Evolutionary conservation across 371 early-diverging fungal genomes (phyloP), one percentile per base, ranked within the genome.

Genomic region (Capillidium heterosporum): DNA sequence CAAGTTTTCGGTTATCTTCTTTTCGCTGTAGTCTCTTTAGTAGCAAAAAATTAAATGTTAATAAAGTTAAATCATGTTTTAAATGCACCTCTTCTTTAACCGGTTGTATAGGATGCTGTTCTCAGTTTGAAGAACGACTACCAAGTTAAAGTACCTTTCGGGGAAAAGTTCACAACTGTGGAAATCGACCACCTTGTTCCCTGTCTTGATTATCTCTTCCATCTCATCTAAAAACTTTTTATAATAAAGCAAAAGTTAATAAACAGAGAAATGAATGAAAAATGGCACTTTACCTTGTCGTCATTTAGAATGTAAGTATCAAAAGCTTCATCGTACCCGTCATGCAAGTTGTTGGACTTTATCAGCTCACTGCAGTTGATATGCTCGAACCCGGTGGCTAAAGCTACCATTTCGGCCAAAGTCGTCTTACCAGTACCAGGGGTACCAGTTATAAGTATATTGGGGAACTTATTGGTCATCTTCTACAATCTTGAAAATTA

Each of bases 401-500:
- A 67, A 0, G 87, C 82, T 26, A 91, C 71, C 74, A 88, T 70
- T 70, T 88, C 86, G 11, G 84, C 72, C 1, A 89, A 80, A 0
- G 96, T 95, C 0, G 99, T 91, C 64, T 99, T 99, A 49, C 98
- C 98, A 0, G 91, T 92, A 40, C 98, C 98, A 0, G 98, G 98
- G 1, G 98, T 97, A 24, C 99, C 99, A 0, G 98, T 96, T 43
- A 99, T 84, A 35, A 99, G 78, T 55, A 99, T 89, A 65, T 89
- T 91, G 44, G 89, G 89, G 4, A 55, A 35, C n/a, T n/a, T n/a
- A 13, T 35, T 35, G 35, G 35, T 35, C 35, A 35, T 35, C 4
- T 7, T 7, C 35, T 35, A 35, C 7, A 35, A 35, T 7, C n/a
- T n/a, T n/a, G n/a, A n/a, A n/a, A n/a, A n/a, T n/a, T n/a, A n/a